Evolutionary conservation across 1,284 basidiomycete species (phyloP).

Genomic region (Ustilago sp.): DNA sequence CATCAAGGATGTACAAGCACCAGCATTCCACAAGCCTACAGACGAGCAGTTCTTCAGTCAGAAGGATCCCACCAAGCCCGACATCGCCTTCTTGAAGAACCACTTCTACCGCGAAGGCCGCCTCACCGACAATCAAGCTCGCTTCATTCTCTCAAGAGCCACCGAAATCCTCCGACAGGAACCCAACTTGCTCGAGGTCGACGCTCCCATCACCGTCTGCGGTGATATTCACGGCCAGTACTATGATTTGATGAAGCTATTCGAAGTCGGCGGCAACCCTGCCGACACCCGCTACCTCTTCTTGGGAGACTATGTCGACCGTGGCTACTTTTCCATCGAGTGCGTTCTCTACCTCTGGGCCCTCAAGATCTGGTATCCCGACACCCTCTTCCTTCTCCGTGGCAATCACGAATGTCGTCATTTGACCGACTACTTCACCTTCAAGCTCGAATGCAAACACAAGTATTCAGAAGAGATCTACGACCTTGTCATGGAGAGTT

Average conservation of each 20-base stretch:
- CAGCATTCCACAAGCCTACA: slow-evolving; percentile 89
- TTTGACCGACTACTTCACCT: slow-evolving; percentile 69
- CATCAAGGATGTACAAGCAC: slow-evolving; percentile 70
- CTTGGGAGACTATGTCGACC: slow-evolving; percentile 69
- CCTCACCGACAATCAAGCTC: slow-evolving; percentile 87
- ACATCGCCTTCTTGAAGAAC: slow-evolving; percentile 96
- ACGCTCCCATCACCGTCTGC: slow-evolving; percentile 85
- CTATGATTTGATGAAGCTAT: slow-evolving; percentile 69
- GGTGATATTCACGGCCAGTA: slow-evolving; percentile 69
- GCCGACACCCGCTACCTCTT: slow-evolving; percentile 69
- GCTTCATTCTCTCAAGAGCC: slow-evolving; percentile 83
- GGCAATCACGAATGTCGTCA: slow-evolving; percentile 69
- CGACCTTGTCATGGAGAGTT: slow-evolving; percentile 76
- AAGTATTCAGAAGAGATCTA: slow-evolving; percentile 70
- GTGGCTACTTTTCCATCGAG: slow-evolving; percentile 69
- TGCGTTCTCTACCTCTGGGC: slow-evolving; percentile 69
- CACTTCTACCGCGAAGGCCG: slow-evolving; percentile 96
- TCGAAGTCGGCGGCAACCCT: slow-evolving; percentile 69
- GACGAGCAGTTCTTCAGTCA: slow-evolving; percentile 82
- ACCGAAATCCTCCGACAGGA: slow-evolving; percentile 82
- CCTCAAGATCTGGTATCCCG: slow-evolving; percentile 69
- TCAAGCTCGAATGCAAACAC: slow-evolving; percentile 70
- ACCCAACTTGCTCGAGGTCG: slow-evolving; percentile 88
- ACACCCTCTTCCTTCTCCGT: slow-evolving; percentile 68
- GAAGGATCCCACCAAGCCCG: slow-evolving; percentile 67